Evolutionary conservation across 768 basidiomycete genomes (phyloP), one percentile per base, ranked within the genome.

Genomic region (Amylocystis lapponica): DNA sequence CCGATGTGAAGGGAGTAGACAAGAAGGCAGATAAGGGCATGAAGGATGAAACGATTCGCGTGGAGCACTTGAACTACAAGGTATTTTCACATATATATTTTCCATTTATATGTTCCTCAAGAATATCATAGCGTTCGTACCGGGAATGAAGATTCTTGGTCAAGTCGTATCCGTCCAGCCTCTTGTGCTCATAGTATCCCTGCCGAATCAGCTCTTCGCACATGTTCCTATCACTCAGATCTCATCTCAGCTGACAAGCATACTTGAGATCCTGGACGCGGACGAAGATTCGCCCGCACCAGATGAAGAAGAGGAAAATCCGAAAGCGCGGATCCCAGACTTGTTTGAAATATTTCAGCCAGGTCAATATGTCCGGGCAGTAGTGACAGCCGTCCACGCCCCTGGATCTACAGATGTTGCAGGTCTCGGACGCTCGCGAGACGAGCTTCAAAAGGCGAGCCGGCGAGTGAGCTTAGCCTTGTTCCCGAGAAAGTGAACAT

Each of bases 211-310:
- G 65, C 79, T 99, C 29, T 77, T 88, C 52, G 96, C 79, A 8
- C 92, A 99, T 64, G 74, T 98, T 26, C 94, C 95, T 19, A 90
- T 99, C 50, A 98, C 94, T 30, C 83, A 93, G 62, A 76, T 98
- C 45, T 88, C 92, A 12, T 65, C 76, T 25, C 83, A 87, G 56
- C 72, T 92, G 46, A 97, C 92, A 7, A 53, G 64, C 22, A 68
- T 75, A 16, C 71, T 98, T 22, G 86, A 89, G 57, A 70, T 72
- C 25, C 72, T 75, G 50, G 79, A 73, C 39, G 70, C 66, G 30
- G 73, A 68, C 3, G 71, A 74, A 25, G 70, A 66, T 16, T 59
- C 62, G 4, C 70, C 66, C 10, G 63, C 68, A 20, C 72, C 66
- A 10, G 74, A 78, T 16, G 72, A 76, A 2, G 70, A 74, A 4